Evolutionary conservation across 2,329 filamentous ascomycete genomes (phyloP), one percentile per base, ranked within the genome.

Genomic region (Epichloe uncinata): DNA sequence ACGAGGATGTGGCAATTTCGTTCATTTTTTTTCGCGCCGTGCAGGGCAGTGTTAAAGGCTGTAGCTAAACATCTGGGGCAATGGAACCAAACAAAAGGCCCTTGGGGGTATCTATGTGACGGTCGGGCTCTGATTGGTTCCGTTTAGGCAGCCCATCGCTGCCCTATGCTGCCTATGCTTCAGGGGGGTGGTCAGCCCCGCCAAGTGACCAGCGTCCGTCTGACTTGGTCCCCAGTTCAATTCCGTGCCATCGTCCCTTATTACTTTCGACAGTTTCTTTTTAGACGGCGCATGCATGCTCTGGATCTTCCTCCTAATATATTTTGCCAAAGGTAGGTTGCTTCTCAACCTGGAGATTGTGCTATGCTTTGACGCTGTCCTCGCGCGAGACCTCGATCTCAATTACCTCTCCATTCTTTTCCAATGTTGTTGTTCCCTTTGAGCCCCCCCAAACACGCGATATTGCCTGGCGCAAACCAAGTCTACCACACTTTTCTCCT

Each of bases 111-210:
- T 18, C 16, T 18, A 18, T 18, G 26, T 30, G 36, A 22, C 26
- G 36, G 11, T 47, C 42, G 30, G 48, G 48, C 49, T 43, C 44
- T 48, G 49, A 51, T 51, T 51, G 49, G 49, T 26, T 42, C 43
- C 18, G 34, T 6, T 44, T 22, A 15, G 49, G 40, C 30, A 15
- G 9, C 35, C 42, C 30, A 35, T 40, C n/a, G 47, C 22, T 36
- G 18, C 13, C 36, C 11, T 34, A 4, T 41, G 11, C 38, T 11
- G 8, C 38, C 38, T 12, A 7, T 16, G 37, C 20, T 47, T 8
- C 26, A 26, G 26, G 26, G n/a, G n/a, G 26, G 26, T 26, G 26
- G 7, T 30, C n/a, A 45, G 44, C 22, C 42, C 42, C 42, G 42
- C 42, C 42, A 44, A 44, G 42, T 44, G 42, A 44, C 42, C 42